Evolutionary conservation across 2,329 filamentous ascomycete genomes (phyloP).

Genomic region (Phaeomoniella chlamydospora): DNA sequence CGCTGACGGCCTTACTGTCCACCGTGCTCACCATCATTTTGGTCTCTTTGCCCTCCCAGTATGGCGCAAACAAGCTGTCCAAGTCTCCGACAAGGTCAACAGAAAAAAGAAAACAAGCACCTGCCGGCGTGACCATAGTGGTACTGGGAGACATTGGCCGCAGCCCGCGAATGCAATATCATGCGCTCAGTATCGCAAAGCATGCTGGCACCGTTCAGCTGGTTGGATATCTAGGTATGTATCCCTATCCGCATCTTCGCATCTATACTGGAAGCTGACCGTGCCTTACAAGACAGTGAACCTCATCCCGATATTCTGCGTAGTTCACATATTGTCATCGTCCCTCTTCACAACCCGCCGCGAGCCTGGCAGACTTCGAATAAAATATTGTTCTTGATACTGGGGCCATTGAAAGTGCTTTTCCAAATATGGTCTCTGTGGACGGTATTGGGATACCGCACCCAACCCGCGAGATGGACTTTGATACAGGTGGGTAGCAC

Average conservation of each 20-base stretch:
- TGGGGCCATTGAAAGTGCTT: conserved; percentile 71
- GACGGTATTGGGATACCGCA: conserved; percentile 55
- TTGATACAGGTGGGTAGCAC: conserved; percentile 56
- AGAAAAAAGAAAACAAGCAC: conserved; percentile 9
- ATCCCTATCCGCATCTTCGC: not conserved
- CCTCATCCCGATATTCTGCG: conserved; percentile 62
- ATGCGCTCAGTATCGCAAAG: conserved; percentile 80
- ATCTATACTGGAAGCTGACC: conserved; percentile 3
- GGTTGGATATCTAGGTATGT: conserved; percentile 69
- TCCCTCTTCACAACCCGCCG: conserved; percentile 56
- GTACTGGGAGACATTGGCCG: conserved; percentile 91
- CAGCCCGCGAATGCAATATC: conserved; percentile 97
- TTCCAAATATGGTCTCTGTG: conserved; percentile 67
- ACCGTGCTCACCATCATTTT: conserved; percentile 35
- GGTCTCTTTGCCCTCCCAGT: conserved; percentile 37
- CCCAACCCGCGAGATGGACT: conserved; percentile 67
- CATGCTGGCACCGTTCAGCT: conserved; percentile 69
- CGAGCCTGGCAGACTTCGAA: conserved; percentile 50
- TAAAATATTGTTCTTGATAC: conserved; percentile 59
- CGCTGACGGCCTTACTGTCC: conserved; percentile 21
- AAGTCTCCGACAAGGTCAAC: conserved; percentile 9
- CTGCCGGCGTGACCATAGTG: conserved; percentile 58
- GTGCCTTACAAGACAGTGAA: conserved; percentile 55
- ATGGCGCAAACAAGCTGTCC: conserved; percentile 17
- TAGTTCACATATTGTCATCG: conserved; percentile 54